Conservation (phyloP, 768 basidiomycete genomes). For the Vishniacozyma victoriae region DNA sequence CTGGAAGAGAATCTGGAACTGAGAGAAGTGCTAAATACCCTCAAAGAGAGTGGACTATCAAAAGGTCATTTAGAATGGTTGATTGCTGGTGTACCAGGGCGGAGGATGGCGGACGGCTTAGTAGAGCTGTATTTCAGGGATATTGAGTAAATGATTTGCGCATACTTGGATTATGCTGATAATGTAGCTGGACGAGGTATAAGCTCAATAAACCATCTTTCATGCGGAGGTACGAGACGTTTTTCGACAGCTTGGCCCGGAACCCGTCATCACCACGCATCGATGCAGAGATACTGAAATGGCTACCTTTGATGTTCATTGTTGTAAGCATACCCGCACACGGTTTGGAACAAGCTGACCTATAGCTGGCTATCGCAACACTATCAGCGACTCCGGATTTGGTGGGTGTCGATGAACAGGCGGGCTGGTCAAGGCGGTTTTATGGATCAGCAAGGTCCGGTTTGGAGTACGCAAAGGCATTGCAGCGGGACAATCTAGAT, state of each 20-base stretch:
- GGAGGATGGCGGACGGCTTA: slow-evolving; percentile 43
- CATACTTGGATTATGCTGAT: neutral
- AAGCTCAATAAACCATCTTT: slow-evolving; percentile 47
- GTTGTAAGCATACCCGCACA: no score
- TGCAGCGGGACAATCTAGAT: slow-evolving; percentile 48
- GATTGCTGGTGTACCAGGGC: slow-evolving; percentile 45
- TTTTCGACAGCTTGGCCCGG: slow-evolving; percentile 42
- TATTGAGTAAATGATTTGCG: slow-evolving; percentile 31
- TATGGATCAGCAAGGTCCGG: slow-evolving; percentile 44
- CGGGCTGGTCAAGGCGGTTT: slow-evolving; percentile 44
- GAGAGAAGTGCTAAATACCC: slow-evolving; percentile 38
- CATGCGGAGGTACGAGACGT: slow-evolving; percentile 41
- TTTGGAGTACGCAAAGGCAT: slow-evolving; percentile 46
- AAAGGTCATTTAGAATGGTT: slow-evolving; percentile 44
- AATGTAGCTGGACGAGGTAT: slow-evolving; percentile 48
- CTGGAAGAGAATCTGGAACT: slow-evolving; percentile 37
- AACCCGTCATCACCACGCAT: slow-evolving; percentile 44
- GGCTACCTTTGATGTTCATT: slow-evolving; percentile 47
- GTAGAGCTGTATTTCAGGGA: slow-evolving; percentile 43
- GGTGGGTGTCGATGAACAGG: slow-evolving; percentile 37
- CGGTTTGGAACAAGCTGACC: slow-evolving; percentile 8
- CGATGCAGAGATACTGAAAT: slow-evolving; percentile 44
- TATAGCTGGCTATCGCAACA: slow-evolving; percentile 46
- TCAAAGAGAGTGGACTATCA: slow-evolving; percentile 46
- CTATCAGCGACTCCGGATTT: slow-evolving; percentile 44